Evolutionary conservation across 768 basidiomycete genomes (phyloP).

Genomic region (Rhodotorula sphaerocarpa): DNA sequence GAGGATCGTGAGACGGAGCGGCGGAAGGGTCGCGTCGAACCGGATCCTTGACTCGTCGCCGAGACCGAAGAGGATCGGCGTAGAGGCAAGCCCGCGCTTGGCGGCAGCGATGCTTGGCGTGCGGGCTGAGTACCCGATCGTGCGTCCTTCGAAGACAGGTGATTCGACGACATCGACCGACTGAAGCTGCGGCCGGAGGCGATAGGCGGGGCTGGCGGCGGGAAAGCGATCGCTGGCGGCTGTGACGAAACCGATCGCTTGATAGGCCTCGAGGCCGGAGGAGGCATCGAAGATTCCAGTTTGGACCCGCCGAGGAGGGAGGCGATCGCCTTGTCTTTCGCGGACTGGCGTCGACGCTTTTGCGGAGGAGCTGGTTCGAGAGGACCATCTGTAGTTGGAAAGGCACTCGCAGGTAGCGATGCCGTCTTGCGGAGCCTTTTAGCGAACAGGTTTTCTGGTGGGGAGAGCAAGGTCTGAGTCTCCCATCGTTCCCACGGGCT

Average conservation of each 20-base stretch:
- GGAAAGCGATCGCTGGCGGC: conserved; percentile 9
- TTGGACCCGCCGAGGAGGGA: conserved; percentile 2
- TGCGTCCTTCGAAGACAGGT: not conserved
- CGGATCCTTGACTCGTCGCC: not conserved
- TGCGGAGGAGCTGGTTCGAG: not conserved
- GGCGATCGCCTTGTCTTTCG: conserved; percentile 25
- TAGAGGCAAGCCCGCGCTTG: not conserved
- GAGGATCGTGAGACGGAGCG: conserved; percentile 5
- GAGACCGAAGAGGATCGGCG: not conserved
- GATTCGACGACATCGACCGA: not conserved
- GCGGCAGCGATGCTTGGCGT: conserved; percentile 7
- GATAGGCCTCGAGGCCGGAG: not conserved
- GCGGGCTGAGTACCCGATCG: not conserved
- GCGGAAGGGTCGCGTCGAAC: not conserved
- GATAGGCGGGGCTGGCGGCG: not conserved
- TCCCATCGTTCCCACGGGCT: too few species aligned
- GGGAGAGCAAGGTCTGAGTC: too few species aligned
- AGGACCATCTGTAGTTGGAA: not conserved
- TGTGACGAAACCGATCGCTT: not conserved
- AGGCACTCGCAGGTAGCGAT: conserved; percentile 28
- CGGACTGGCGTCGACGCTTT: conserved; percentile 7
- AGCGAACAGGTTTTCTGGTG: conserved; percentile 29
- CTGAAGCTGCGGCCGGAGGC: not conserved
- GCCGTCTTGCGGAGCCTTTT: conserved; percentile 26
- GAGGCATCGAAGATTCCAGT: not conserved